Conservation (phyloP, 228 moss, liverwort and hornwort genomes). For the Sphagnum magellanicum region DNA sequence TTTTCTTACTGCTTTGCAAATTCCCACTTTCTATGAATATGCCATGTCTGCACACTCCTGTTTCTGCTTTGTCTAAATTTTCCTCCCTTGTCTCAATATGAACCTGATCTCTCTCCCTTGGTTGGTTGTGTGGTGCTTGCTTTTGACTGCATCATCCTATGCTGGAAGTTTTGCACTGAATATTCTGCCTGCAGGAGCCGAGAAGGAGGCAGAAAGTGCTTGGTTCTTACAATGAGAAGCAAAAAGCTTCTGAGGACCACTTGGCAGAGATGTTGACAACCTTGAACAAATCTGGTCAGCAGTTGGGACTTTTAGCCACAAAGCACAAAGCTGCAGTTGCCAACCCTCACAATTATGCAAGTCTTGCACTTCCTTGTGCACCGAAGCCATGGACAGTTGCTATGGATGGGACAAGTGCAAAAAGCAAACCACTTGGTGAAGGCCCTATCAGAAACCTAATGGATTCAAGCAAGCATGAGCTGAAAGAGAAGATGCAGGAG, state of each 20-base stretch:
- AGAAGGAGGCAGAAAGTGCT: conserved; percentile 30
- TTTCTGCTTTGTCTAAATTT: background rate
- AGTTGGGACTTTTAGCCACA: background rate
- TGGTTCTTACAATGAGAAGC: conserved; percentile 30
- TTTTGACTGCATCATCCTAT: background rate
- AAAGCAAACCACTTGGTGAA: conserved; percentile 21
- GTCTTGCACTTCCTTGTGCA: conserved; percentile 18
- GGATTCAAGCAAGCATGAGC: conserved; percentile 23
- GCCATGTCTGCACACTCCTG: background rate
- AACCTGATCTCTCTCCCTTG: background rate
- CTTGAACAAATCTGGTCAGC: conserved; percentile 11
- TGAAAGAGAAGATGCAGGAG: conserved; percentile 18
- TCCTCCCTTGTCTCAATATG: background rate
- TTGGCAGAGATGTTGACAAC: conserved; percentile 28
- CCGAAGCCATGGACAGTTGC: conserved; percentile 22
- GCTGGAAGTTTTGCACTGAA: background rate
- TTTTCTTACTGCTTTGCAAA: no score
- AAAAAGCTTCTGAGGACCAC: conserved; percentile 24
- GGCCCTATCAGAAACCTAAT: conserved; percentile 23
- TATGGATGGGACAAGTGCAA: conserved; percentile 20
- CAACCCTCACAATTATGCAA: conserved; percentile 21
- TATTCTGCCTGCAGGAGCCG: conserved; percentile 27
- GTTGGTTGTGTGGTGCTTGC: background rate
- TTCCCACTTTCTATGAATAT: background rate
- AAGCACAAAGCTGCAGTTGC: conserved; percentile 14